Base-by-base conservation (phyloP, 225 moss, liverwort and hornwort genomes). In the Pseudoscleropodium purum region DNA sequence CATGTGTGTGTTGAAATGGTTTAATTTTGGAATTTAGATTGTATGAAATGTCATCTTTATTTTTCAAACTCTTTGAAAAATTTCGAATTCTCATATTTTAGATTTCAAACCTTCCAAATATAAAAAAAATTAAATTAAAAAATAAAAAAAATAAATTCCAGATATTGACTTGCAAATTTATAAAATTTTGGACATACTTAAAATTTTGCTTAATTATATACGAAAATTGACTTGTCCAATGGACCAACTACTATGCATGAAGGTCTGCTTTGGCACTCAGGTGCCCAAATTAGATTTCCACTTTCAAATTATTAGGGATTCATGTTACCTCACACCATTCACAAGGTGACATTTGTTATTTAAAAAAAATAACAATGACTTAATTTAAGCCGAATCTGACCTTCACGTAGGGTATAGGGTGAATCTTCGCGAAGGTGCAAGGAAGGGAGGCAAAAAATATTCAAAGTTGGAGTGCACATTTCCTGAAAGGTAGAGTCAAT, bases 201-300 rank as follows among this genome's bases (percentile, higher is more conserved):
- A 54, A 37, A 37, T 36, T 77, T 77, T 36, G 8, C 36, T 34
- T 11, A 23, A 74, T 14, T 54, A 24, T 24, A 16, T 54, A 15
- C 1, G 10, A 0, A n/a, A 79, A n/a, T 6, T 59, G 4, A n/a
- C 27, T 0, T 27, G 1, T 9, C 1, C 24, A 57, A 7, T 4
- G 17, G 11, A 57, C 29, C 41, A 39, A 31, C 6, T 51, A 51
- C 1, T 0, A 2, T 2, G 4, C 1, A 0, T 12, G 2, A 76
- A 76, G 51, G 21, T 34, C 0, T 34, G 7, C 5, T 51, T 34
- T 0, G 0, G 1, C 8, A 51, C 5, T 13, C 0, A 0, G 9
- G 13, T 19, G 11, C 7, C 0, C 0, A 18, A 47, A 11, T 51
- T 34, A 13, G 8, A 36, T 77, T 36, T 52, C 36, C 52, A 52